A percentile compares a stretch with the other conserved stretches of the same genome.
phyloP scores from a whole-genome alignment of 129 eudicot genomes.

The Flaveria ramosissima region DNA sequence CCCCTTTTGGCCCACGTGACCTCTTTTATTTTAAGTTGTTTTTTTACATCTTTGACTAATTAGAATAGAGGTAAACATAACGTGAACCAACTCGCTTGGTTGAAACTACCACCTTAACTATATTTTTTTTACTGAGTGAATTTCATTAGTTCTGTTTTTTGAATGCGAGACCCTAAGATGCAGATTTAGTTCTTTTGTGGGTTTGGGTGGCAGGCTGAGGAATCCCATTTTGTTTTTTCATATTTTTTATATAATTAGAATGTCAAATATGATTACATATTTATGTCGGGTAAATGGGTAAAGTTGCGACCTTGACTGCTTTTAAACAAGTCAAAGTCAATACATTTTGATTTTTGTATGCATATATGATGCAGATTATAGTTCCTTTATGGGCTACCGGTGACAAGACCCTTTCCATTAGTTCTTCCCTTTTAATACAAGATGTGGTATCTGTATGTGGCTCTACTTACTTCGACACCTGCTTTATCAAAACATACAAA shows the following conservation, averaged over 20 bases:
- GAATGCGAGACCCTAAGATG: background rate
- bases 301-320: background rate
- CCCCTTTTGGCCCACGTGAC: background rate
- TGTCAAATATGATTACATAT: background rate
- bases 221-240: too few relatives aligned
- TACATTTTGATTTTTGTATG: background rate
- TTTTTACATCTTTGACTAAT: background rate
- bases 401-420: conserved; percentile 54
- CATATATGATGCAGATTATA: conserved; percentile 55
- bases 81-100: background rate
- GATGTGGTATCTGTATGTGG: conserved; percentile 67
- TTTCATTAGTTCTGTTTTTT: background rate
- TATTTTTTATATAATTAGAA: background rate
- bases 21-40: background rate
- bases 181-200: background rate
- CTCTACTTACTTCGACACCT: conserved; percentile 50
- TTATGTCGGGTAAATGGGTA: background rate
- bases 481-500: conserved; percentile 65
- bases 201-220: background rate
- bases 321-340: background rate
- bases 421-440: conserved; percentile 63
- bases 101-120: background rate
- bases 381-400: conserved; percentile 93
- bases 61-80: background rate
- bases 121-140: background rate